These are phyloP conservation scores for Lichtheimia ornata DNA, from an alignment of 371 early-diverging fungal species.

Conservation along the genomic window DNA sequence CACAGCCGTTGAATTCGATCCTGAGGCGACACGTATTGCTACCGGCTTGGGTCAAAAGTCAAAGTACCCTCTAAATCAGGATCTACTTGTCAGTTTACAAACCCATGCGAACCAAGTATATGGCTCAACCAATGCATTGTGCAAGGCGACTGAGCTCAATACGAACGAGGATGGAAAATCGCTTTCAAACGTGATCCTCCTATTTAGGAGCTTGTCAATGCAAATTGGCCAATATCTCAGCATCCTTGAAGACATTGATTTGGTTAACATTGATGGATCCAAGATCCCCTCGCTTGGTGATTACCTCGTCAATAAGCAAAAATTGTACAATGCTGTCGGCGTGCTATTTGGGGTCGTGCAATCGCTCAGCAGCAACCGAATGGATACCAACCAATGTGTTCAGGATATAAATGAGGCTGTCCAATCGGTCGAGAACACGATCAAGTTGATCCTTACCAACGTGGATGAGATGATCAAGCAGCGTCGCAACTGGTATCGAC, in stretches of 20 bases:
- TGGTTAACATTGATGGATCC: conserved; percentile 22
- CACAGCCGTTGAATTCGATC: neutral
- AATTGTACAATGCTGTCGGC: conserved; percentile 69
- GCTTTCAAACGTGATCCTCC: conserved; percentile 25
- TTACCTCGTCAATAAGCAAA: conserved; percentile 66
- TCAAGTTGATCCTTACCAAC: conserved; percentile 34
- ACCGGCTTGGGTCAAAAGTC: conserved; percentile 9
- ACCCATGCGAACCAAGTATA: conserved; percentile 40
- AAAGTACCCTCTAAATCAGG: conserved; percentile 34
- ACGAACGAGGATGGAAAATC: conserved; percentile 25
- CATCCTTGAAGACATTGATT: conserved; percentile 41
- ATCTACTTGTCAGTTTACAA: conserved; percentile 33
- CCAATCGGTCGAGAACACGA: conserved; percentile 38
- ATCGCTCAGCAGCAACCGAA: conserved; percentile 51
- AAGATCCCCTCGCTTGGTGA: conserved; percentile 51
- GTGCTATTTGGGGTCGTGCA: conserved; percentile 68
- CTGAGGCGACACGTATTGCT: neutral
- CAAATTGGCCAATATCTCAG: conserved; percentile 43
- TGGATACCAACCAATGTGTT: conserved; percentile 26
- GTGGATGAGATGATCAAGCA: conserved; percentile 45
- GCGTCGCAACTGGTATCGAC: conserved; percentile 35
- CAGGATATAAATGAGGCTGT: conserved; percentile 44
- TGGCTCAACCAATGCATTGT: conserved; percentile 26
- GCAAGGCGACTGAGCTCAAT: conserved; percentile 11
- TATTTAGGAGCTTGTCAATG: conserved; percentile 51